Conservation (phyloP, 2,329 filamentous ascomycete species). For the Clonostachys byssicola region DNA sequence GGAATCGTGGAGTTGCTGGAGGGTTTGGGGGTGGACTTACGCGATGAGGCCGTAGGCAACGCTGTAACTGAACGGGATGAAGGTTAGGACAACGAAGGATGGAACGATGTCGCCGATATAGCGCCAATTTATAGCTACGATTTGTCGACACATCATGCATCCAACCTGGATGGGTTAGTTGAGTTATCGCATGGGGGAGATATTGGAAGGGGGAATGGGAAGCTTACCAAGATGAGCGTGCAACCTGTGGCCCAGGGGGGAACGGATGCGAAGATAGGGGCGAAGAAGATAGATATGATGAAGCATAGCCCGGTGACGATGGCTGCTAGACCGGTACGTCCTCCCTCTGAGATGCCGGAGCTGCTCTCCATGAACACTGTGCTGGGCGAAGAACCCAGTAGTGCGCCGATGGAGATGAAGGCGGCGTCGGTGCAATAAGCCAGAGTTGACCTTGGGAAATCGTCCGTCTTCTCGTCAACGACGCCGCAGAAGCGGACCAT, state of each 20-base stretch:
- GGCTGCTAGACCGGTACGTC: constrained; percentile 68
- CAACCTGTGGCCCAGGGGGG: constrained; percentile 76
- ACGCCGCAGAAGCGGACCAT: constrained; percentile 73
- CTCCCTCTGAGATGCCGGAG: constrained; percentile 72
- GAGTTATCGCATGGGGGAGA: no score
- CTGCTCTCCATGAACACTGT: constrained; percentile 75
- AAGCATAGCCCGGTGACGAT: constrained; percentile 68
- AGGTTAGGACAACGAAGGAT: constrained; percentile 69
- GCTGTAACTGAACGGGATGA: constrained; percentile 77
- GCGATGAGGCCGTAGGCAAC: constrained; percentile 75
- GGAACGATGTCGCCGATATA: constrained; percentile 74
- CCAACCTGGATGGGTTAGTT: constrained; percentile 47
- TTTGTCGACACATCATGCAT: constrained; percentile 73
- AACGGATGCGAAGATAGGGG: constrained; percentile 72
- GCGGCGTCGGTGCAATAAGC: constrained; percentile 72
- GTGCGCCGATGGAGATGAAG: constrained; percentile 65
- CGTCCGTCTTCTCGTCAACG: constrained; percentile 62
- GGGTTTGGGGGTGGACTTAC: constrained; percentile 31
- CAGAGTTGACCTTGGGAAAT: constrained; percentile 80
- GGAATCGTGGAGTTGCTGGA: neutral
- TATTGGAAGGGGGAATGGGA: neutral
- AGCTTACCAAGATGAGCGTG: constrained; percentile 59
- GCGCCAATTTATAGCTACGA: constrained; percentile 71
- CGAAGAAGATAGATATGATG: constrained; percentile 68
- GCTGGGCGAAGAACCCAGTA: constrained; percentile 67